Conservation (phyloP, 768 basidiomycete genomes). For the Lactarius deliciosus region DNA sequence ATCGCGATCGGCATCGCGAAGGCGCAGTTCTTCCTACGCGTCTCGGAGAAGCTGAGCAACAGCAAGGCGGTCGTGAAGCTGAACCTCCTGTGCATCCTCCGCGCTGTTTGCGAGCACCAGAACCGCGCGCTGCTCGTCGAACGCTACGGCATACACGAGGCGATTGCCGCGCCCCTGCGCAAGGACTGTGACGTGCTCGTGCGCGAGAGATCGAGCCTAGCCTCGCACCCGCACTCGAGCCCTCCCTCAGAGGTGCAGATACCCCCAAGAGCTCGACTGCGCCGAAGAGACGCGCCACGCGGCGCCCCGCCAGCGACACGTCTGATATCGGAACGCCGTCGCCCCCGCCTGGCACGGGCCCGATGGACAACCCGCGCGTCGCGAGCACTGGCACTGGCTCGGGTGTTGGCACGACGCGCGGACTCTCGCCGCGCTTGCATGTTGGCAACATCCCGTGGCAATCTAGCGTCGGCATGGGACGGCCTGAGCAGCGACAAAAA, state of each 20-base stretch:
- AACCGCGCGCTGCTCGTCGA: constrained; percentile 81
- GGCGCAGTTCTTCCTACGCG: constrained; percentile 81
- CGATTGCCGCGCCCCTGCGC: constrained; percentile 76
- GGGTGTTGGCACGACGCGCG: background rate
- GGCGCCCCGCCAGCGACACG: constrained; percentile 71
- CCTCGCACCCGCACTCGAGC: constrained; percentile 68
- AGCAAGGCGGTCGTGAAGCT: constrained; percentile 87
- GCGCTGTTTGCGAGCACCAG: constrained; percentile 87
- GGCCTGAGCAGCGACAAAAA: background rate
- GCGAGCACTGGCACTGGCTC: constrained; percentile 38
- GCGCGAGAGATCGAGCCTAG: constrained; percentile 79
- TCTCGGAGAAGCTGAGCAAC: constrained; percentile 77
- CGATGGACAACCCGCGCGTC: constrained; percentile 33
- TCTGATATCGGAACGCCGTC: constrained; percentile 38
- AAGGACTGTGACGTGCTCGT: constrained; percentile 91
- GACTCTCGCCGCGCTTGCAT: constrained; percentile 47
- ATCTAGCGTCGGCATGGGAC: constrained; percentile 24
- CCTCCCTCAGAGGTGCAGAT: constrained; percentile 39
- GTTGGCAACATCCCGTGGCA: constrained; percentile 67
- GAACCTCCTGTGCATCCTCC: constrained; percentile 81
- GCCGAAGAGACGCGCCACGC: constrained; percentile 52
- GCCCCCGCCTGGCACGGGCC: constrained; percentile 31
- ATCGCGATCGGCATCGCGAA: constrained; percentile 78
- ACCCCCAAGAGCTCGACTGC: constrained; percentile 46
- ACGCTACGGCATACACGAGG: constrained; percentile 74